These are phyloP conservation scores for Salix purpurea DNA, from an alignment of 345 rosid species.

Conservation along the genomic window DNA sequence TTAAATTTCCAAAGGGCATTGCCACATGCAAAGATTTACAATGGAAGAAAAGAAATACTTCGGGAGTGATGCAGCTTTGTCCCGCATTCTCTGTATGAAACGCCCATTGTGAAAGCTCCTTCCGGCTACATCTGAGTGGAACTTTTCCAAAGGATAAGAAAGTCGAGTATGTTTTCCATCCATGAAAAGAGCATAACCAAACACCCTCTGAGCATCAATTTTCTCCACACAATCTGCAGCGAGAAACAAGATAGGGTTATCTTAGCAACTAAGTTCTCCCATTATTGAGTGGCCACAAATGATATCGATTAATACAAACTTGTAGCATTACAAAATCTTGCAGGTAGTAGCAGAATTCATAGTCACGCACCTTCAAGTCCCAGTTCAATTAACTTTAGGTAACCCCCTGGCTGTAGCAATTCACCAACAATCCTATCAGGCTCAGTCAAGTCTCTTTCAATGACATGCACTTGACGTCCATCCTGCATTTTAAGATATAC, in stretches of 20 bases:
- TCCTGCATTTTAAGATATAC: conserved; percentile 13
- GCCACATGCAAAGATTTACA: neutral
- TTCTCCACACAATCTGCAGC: conserved; percentile 19
- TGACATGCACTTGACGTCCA: conserved; percentile 14
- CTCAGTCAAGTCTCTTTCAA: conserved; percentile 20
- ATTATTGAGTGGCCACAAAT: neutral
- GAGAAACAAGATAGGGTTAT: neutral
- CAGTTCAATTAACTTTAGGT: conserved; percentile 16
- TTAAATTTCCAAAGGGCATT: neutral
- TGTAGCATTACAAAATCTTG: neutral
- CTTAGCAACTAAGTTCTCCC: neutral
- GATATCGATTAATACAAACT: neutral
- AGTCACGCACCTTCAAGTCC: conserved; percentile 14
- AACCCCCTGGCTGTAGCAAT: conserved; percentile 20
- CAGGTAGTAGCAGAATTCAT: neutral
- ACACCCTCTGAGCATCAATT: conserved; percentile 19
- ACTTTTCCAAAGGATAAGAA: conserved; percentile 15
- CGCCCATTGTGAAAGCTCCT: conserved; percentile 23
- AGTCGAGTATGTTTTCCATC: conserved; percentile 18
- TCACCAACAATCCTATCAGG: conserved; percentile 22
- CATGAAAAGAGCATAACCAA: conserved; percentile 20
- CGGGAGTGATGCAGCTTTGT: conserved; percentile 16
- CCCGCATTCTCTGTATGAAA: conserved; percentile 20
- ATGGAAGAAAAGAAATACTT: conserved; percentile 3
- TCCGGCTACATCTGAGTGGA: conserved; percentile 18